Percentiles rank a stretch among this genome's conserved stretches.
Evolutionary conservation across 495 filamentous ascomycete species (phyloP).

Genomic region (Penicillium maclennaniae): DNA sequence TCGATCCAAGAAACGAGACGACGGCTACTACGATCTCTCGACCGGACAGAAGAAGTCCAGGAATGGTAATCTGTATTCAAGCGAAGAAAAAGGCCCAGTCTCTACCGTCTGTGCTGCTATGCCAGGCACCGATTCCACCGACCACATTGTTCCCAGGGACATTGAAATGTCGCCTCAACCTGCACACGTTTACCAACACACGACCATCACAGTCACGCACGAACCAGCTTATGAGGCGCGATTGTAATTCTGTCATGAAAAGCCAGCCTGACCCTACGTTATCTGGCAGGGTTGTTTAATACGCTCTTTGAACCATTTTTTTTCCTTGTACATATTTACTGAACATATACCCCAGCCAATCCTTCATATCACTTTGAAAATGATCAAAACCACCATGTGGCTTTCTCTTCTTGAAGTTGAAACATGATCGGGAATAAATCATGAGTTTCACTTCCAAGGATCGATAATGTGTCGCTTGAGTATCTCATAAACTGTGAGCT

Average conservation of each 20-base stretch:
- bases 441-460: too few species aligned
- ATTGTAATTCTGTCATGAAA: background rate
- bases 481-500: background rate
- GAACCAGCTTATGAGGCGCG: constrained; percentile 14
- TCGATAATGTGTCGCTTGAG: background rate
- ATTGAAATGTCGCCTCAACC: constrained; percentile 19
- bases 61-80: constrained; percentile 4
- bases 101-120: constrained; percentile 14
- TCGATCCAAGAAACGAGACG: constrained; percentile 12
- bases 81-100: constrained; percentile 12
- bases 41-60: constrained; percentile 8
- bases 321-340: background rate
- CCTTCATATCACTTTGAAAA: background rate
- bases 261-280: background rate
- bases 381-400: background rate
- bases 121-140: constrained; percentile 12
- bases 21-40: constrained; percentile 13
- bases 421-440: too few species aligned
- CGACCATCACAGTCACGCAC: constrained; percentile 28
- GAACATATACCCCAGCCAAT: background rate
- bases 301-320: background rate
- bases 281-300: background rate
- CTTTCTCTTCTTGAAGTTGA: background rate
- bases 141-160: constrained; percentile 12
- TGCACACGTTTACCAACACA: constrained; percentile 24